Percentiles rank a stretch among this genome's conserved stretches.
These are phyloP conservation scores for Acacia acuminata DNA, from an alignment of 306 rosid species.

Conservation along the genomic window DNA sequence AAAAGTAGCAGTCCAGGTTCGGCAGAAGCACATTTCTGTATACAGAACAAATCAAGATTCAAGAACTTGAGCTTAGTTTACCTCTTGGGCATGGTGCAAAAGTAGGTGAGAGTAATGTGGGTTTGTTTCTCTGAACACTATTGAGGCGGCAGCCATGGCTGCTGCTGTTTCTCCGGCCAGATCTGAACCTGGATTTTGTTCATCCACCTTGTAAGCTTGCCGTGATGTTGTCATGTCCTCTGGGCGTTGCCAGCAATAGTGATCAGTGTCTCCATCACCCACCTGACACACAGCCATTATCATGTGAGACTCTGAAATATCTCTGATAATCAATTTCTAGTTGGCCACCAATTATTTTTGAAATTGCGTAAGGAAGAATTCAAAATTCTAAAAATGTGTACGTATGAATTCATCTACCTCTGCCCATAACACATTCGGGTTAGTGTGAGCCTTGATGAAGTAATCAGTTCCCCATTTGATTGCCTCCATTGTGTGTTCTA, in stretches of 20 bases:
- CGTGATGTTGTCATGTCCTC: conserved; percentile 99
- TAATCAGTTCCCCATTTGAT: not conserved
- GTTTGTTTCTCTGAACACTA: conserved; percentile 76
- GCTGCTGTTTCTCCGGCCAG: conserved; percentile 95
- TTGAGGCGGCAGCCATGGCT: conserved; percentile 90
- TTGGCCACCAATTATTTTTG: not conserved
- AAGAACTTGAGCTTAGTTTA: conserved; percentile 15
- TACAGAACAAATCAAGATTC: not conserved
- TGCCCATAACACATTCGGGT: not conserved
- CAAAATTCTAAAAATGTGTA: not conserved
- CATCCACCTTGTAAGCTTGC: conserved; percentile 88
- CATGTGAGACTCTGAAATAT: not conserved
- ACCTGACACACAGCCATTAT: conserved; percentile 48
- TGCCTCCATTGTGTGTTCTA: not conserved
- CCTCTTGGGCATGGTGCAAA: conserved; percentile 88
- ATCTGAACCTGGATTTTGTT: conserved; percentile 87
- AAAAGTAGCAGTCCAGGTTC: not conserved
- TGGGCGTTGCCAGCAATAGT: conserved; percentile 95
- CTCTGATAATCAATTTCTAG: not conserved
- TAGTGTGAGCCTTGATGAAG: not conserved
- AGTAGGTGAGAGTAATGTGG: conserved; percentile 88
- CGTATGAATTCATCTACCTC: not conserved
- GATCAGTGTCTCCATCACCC: conserved; percentile 98
- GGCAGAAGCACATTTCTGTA: not conserved
- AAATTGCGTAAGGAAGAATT: not conserved